Evolutionary conservation across 768 basidiomycete species (phyloP).

Genomic region (Trametes coccinea): DNA sequence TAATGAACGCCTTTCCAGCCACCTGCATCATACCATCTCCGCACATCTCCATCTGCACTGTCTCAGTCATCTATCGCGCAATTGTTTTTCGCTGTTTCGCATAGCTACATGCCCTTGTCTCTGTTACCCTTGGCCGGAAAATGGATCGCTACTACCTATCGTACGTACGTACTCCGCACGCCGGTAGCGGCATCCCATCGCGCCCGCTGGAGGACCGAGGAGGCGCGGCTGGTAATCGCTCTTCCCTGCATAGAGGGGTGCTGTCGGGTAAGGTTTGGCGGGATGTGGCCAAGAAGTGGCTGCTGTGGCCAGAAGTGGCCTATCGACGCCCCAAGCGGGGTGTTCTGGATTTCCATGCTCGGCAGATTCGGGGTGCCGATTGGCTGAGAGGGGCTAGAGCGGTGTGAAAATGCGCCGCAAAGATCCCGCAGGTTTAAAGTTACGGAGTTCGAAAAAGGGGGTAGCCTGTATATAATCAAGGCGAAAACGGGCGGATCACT

Average conservation of each 20-base stretch:
- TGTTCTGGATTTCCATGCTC: slow-evolving; percentile 10
- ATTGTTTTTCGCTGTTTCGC: slow-evolving; percentile 15
- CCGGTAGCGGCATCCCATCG: too few relatives aligned
- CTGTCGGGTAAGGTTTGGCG: slow-evolving; percentile 11
- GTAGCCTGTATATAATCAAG: slow-evolving; percentile 42
- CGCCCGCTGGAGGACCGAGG: background rate
- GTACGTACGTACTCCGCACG: background rate
- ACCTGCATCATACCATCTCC: slow-evolving; percentile 9
- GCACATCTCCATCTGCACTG: slow-evolving; percentile 7
- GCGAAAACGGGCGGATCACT: slow-evolving; percentile 4
- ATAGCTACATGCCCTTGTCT: slow-evolving; percentile 13
- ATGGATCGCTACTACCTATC: slow-evolving; percentile 5
- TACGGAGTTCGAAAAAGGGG: slow-evolving; percentile 52
- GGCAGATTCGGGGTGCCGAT: slow-evolving; percentile 15
- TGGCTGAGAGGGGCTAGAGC: slow-evolving; percentile 18
- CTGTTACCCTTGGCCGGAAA: background rate
- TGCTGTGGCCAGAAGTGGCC: slow-evolving; percentile 7
- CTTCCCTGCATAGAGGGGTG: background rate
- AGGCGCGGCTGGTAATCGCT: background rate
- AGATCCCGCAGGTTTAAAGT: slow-evolving; percentile 19
- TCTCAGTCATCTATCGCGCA: slow-evolving; percentile 20
- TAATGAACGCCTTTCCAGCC: slow-evolving; percentile 18
- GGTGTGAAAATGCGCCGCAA: slow-evolving; percentile 15
- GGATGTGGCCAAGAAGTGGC: slow-evolving; percentile 9
- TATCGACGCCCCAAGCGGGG: background rate